Evolutionary conservation across 2,329 filamentous ascomycete species (phyloP).

Genomic region (Kalmusia sp.): DNA sequence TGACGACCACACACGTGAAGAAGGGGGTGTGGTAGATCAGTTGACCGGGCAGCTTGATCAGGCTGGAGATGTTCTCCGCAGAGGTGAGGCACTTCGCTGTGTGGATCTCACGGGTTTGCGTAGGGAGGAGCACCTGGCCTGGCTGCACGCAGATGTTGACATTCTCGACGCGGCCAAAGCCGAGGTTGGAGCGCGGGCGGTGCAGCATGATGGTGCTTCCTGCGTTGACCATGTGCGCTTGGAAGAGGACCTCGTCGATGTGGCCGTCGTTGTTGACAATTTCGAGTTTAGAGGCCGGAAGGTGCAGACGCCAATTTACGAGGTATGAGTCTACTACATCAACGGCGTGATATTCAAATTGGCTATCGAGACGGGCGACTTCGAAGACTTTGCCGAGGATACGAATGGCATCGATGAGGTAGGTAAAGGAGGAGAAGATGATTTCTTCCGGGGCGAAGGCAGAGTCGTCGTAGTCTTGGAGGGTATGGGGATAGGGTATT

Average conservation of each 20-base stretch:
- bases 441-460: conserved; percentile 71
- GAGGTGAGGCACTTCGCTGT: conserved; percentile 82
- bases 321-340: conserved; percentile 67
- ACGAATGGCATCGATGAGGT: conserved; percentile 80
- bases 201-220: conserved; percentile 54
- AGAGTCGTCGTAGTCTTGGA: conserved; percentile 82
- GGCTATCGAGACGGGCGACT: conserved; percentile 44
- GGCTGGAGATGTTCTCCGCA: conserved; percentile 76
- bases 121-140: conserved; percentile 57
- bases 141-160: conserved; percentile 71
- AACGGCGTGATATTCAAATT: conserved; percentile 54
- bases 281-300: conserved; percentile 75
- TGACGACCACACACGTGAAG: conserved; percentile 50
- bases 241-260: conserved; percentile 90
- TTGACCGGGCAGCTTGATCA: conserved; percentile 76
- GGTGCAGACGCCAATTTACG: conserved; percentile 79
- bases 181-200: conserved; percentile 47
- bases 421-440: conserved; percentile 83
- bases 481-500: conserved; percentile 53
- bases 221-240: conserved; percentile 78
- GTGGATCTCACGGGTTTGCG: conserved; percentile 65
- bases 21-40: conserved; percentile 70
- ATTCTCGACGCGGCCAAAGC: conserved; percentile 44
- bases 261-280: conserved; percentile 70
- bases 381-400: conserved; percentile 79